Percentiles rank a stretch among this genome's conserved stretches.
Conservation (phyloP, 139 green algal genomes). For the Pseudopediastrum boryanum region DNA sequence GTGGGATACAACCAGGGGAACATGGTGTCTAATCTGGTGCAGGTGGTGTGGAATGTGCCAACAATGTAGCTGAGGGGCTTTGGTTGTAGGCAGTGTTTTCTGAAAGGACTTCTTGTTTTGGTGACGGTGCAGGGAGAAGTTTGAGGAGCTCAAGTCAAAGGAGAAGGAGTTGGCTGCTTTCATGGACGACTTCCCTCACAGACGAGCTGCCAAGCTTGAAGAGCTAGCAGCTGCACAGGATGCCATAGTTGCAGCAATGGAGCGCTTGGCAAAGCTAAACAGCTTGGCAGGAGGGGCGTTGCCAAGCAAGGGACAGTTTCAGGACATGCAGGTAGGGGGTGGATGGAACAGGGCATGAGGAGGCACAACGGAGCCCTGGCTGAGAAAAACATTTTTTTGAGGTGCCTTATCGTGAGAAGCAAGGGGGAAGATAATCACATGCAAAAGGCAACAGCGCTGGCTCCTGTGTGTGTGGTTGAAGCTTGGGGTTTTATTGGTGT, state of each 20-base stretch:
- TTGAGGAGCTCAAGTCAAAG: constrained; percentile 64
- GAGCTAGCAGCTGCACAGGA: constrained; percentile 45
- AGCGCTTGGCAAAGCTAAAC: constrained; percentile 57
- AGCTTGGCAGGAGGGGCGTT: constrained; percentile 13
- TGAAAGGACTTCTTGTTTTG: too few relatives aligned
- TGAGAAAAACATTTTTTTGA: not conserved
- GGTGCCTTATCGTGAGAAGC: not conserved
- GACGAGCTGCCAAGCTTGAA: constrained; percentile 47
- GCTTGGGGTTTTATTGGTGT: too few relatives aligned
- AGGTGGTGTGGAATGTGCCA: too few relatives aligned
- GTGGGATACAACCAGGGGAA: too few relatives aligned
- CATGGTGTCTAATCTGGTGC: too few relatives aligned
- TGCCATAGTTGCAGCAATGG: constrained; percentile 53
- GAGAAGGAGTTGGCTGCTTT: constrained; percentile 72
- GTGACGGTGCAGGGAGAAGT: constrained; percentile 59
- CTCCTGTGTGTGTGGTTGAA: too few relatives aligned
- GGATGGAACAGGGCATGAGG: not conserved
- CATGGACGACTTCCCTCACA: constrained; percentile 63
- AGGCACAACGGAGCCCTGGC: not conserved
- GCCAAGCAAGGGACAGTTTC: constrained; percentile 58
- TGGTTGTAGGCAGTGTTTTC: too few relatives aligned
- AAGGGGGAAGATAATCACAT: too few relatives aligned
- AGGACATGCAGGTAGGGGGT: constrained; percentile 50
- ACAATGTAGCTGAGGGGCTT: too few relatives aligned
- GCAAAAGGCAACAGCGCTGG: too few relatives aligned